A percentile compares a stretch with the other conserved stretches of the same genome.
Evolutionary conservation across 2,329 filamentous ascomycete species (phyloP).

Genomic region (Ascochyta lentis): DNA sequence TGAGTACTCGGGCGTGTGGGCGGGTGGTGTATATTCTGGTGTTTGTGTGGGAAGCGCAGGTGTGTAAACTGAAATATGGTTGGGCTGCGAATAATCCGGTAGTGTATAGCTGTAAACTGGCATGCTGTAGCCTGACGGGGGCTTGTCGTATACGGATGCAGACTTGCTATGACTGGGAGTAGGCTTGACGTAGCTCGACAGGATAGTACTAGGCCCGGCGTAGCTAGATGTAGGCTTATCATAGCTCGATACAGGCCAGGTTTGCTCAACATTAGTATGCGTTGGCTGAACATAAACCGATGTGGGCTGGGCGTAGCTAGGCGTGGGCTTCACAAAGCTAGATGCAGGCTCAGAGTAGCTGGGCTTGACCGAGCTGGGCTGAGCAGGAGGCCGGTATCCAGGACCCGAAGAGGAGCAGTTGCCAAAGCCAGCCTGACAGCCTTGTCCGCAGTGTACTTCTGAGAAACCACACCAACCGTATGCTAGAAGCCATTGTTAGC

Average conservation of each 20-base stretch:
- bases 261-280: not conserved
- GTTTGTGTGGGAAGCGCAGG: not conserved
- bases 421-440: slow-evolving; percentile 12
- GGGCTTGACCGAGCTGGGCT: not conserved
- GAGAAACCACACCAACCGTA: slow-evolving; percentile 14
- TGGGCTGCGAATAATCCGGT: not conserved
- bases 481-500: not conserved
- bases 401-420: not conserved
- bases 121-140: not conserved
- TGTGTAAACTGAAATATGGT: not conserved
- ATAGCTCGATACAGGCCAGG: not conserved
- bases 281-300: not conserved
- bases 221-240: not conserved
- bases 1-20: not conserved
- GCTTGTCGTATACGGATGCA: not conserved
- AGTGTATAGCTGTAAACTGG: not conserved
- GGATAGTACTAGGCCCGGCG: not conserved
- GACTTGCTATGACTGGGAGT: not conserved
- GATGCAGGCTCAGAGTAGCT: not conserved
- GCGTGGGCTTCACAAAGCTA: not conserved
- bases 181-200: not conserved
- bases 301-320: not conserved
- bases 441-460: slow-evolving; percentile 5
- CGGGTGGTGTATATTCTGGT: not conserved
- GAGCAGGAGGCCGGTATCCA: not conserved